Percentiles rank a stretch among this genome's conserved stretches.
phyloP scores from a whole-genome alignment of 495 filamentous ascomycete species.

The Penicillium canariense region DNA sequence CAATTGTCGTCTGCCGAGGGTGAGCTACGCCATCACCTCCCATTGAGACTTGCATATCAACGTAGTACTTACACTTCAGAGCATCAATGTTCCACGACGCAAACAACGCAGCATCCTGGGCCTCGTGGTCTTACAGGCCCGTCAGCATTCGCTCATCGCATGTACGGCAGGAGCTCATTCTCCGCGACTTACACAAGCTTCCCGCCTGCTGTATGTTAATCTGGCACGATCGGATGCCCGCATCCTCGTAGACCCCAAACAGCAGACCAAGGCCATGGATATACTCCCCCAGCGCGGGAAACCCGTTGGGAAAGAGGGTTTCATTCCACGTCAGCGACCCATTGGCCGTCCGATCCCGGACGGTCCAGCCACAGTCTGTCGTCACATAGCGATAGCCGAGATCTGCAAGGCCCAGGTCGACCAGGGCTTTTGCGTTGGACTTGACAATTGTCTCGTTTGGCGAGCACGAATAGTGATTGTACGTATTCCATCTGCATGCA shows the following conservation, averaged over 20 bases:
- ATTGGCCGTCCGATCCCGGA: conserved; percentile 39
- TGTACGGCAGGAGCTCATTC: neutral
- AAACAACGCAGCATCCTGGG: conserved; percentile 43
- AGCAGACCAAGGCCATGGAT: conserved; percentile 48
- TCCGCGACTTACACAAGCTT: conserved; percentile 26
- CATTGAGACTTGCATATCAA: neutral
- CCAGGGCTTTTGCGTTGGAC: conserved; percentile 53
- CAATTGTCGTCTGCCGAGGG: conserved; percentile 46
- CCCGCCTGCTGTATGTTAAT: conserved; percentile 28
- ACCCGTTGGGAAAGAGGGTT: conserved; percentile 50
- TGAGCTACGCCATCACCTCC: too few species aligned
- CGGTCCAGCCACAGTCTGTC: conserved; percentile 56
- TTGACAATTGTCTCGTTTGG: conserved; percentile 49
- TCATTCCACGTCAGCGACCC: conserved; percentile 54
- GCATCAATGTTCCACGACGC: conserved; percentile 45
- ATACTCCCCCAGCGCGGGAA: conserved; percentile 47
- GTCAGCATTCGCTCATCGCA: conserved; percentile 11
- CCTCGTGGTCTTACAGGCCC: conserved; percentile 35
- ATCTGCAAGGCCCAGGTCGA: conserved; percentile 48
- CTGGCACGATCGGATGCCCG: conserved; percentile 37
- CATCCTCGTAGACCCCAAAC: conserved; percentile 58
- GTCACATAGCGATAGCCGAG: conserved; percentile 56
- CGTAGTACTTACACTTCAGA: conserved; percentile 36
- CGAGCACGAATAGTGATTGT: conserved; percentile 53
- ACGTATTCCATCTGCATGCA: conserved; percentile 51